Percentiles rank a stretch among this genome's conserved stretches.
These are phyloP conservation scores for Fraxinus floribunda DNA, from an alignment of 305 asterid genomes.

Conservation along the genomic window DNA sequence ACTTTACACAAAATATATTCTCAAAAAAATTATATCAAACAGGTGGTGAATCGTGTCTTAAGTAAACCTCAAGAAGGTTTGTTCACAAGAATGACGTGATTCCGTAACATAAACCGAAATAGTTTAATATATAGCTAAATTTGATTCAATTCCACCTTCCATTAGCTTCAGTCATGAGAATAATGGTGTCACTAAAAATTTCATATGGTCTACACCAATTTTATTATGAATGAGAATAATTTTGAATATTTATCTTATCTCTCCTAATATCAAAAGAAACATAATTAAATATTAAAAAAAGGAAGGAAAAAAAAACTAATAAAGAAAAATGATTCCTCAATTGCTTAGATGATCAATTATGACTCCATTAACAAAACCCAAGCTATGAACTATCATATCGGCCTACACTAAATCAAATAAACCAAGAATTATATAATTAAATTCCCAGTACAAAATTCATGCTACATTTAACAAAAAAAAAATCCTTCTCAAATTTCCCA, in stretches of 20 bases:
- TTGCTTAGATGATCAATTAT: neutral
- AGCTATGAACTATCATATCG: neutral
- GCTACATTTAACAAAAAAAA: neutral
- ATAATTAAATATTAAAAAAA: neutral
- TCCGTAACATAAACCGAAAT: neutral
- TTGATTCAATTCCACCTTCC: neutral
- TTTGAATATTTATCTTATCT: neutral
- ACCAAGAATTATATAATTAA: neutral
- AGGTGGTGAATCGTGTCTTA: neutral
- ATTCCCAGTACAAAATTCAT: neutral
- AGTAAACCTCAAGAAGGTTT: neutral
- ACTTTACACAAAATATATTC: neutral
- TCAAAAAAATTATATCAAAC: neutral
- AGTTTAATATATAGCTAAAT: neutral
- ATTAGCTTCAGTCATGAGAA: neutral
- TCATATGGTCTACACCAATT: neutral
- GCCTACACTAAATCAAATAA: neutral
- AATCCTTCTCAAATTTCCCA: slow-evolving; percentile 1
- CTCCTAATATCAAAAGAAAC: neutral
- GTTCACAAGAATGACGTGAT: neutral
- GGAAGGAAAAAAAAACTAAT: neutral
- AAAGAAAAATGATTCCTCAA: neutral
- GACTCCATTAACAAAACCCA: neutral
- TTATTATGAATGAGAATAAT: neutral
- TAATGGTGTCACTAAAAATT: neutral